Conservation (phyloP, 108 stramenopile genomes). For the Cyclotella choctawhatcheeana region DNA sequence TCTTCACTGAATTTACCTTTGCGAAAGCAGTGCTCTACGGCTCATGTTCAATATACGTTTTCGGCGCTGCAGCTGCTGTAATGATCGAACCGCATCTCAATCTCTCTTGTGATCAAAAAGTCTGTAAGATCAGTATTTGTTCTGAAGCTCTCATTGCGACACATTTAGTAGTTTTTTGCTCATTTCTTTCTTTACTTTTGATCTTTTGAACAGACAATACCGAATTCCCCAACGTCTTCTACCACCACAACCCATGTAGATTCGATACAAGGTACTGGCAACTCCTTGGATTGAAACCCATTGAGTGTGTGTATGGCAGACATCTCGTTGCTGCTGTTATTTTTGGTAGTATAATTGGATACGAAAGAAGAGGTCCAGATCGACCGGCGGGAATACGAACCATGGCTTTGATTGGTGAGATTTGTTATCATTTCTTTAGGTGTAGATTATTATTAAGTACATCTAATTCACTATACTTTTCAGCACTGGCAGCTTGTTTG, state of each 20-base stretch:
- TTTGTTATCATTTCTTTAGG: no score
- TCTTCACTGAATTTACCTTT: conserved; percentile 29
- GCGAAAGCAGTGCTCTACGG: conserved; percentile 22
- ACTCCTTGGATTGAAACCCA: conserved; percentile 60
- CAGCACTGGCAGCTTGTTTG: conserved; percentile 81
- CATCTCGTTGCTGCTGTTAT: conserved; percentile 64
- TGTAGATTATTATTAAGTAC: no score
- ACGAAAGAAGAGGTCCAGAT: conserved; percentile 89
- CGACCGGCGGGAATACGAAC: conserved; percentile 93
- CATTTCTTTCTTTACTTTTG: background rate
- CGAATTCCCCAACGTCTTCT: conserved; percentile 63
- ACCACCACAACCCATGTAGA: conserved; percentile 57
- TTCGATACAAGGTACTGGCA: conserved; percentile 36
- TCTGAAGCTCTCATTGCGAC: no score
- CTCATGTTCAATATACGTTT: conserved; percentile 19
- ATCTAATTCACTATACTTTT: no score
- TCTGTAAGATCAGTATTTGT: conserved; percentile 18
- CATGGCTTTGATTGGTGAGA: conserved; percentile 88
- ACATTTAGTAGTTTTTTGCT: no score
- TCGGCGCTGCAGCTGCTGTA: conserved; percentile 23
- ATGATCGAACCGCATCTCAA: conserved; percentile 22
- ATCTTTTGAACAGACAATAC: background rate
- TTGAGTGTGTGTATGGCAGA: conserved; percentile 76
- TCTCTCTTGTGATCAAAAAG: conserved; percentile 27
- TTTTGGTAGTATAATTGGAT: conserved; percentile 80